Percentiles rank a stretch among this genome's conserved stretches.
phyloP scores from a whole-genome alignment of 345 rosid genomes.

The Rhizophora mangle region DNA sequence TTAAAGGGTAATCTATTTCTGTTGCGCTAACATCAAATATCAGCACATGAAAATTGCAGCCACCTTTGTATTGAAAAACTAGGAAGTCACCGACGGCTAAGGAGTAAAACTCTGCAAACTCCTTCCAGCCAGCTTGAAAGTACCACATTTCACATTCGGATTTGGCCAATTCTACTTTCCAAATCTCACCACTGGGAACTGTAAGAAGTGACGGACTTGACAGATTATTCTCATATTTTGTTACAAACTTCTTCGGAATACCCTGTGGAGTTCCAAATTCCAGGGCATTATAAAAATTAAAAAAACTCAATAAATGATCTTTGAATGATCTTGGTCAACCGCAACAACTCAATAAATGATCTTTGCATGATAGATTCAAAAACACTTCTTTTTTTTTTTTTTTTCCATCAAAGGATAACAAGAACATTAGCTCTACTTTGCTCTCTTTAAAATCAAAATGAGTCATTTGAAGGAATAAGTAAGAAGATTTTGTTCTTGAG shows the following conservation, averaged over 20 bases:
- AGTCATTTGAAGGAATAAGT: background rate
- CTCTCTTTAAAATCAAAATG: background rate
- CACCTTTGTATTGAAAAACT: slow-evolving; percentile 1
- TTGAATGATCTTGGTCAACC: background rate
- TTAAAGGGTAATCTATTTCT: background rate
- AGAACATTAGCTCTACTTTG: background rate
- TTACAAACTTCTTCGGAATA: background rate
- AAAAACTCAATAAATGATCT: too few relatives aligned
- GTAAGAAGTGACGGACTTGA: background rate
- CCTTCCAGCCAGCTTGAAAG: slow-evolving; percentile 10
- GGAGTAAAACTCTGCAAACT: background rate
- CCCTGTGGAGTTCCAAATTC: background rate
- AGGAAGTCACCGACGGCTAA: slow-evolving; percentile 3
- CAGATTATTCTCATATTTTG: slow-evolving; percentile 1
- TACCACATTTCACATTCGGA: background rate
- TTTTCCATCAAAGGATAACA: background rate
- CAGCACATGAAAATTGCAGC: background rate
- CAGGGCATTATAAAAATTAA: too few relatives aligned
- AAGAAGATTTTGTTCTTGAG: too few relatives aligned
- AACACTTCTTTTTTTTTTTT: background rate
- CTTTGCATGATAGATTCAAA: background rate
- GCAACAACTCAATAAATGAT: background rate
- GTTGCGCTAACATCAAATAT: background rate
- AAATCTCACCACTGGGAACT: background rate
- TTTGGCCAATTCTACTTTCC: background rate